Percentiles rank a stretch among this genome's conserved stretches.
These are phyloP conservation scores for Ustilago xerochloae DNA, from an alignment of 1,284 basidiomycete genomes.

Conservation along the genomic window DNA sequence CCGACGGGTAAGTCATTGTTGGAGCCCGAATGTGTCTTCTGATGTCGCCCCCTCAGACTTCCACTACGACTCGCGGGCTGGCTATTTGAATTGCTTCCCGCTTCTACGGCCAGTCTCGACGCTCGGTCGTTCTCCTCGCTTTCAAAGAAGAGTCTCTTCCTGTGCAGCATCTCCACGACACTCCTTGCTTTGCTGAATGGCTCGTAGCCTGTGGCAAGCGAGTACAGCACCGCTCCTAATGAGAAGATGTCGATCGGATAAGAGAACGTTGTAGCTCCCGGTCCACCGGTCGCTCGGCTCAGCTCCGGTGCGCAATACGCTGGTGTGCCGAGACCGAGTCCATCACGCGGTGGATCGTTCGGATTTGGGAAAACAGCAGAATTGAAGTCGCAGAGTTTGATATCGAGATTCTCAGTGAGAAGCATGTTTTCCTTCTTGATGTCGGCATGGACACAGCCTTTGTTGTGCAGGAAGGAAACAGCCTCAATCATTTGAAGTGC, in stretches of 20 bases:
- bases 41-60: constrained; percentile 42
- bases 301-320: constrained; percentile 66
- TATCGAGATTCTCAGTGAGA: constrained; percentile 51
- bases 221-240: constrained; percentile 64
- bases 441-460: constrained; percentile 64
- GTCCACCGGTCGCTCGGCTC: constrained; percentile 45
- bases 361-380: constrained; percentile 65
- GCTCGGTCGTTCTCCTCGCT: constrained; percentile 64
- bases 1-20: background rate
- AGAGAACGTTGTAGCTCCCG: constrained; percentile 44
- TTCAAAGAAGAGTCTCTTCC: constrained; percentile 62
- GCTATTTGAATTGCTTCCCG: constrained; percentile 44
- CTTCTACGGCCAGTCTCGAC: constrained; percentile 45
- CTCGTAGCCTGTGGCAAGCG: constrained; percentile 61
- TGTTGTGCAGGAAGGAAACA: constrained; percentile 57
- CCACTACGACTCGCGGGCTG: constrained; percentile 36
- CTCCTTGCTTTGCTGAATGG: constrained; percentile 58
- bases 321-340: constrained; percentile 62
- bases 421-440: constrained; percentile 67
- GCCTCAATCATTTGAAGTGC: constrained; percentile 55
- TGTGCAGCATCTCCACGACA: constrained; percentile 64
- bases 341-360: constrained; percentile 55
- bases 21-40: background rate
- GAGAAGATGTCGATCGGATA: constrained; percentile 64
- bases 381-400: constrained; percentile 67